Percentiles rank a stretch among this genome's conserved stretches.
These are phyloP conservation scores for Linnemannia hyalina DNA, from an alignment of 192 early-diverging fungal species.

Conservation along the genomic window DNA sequence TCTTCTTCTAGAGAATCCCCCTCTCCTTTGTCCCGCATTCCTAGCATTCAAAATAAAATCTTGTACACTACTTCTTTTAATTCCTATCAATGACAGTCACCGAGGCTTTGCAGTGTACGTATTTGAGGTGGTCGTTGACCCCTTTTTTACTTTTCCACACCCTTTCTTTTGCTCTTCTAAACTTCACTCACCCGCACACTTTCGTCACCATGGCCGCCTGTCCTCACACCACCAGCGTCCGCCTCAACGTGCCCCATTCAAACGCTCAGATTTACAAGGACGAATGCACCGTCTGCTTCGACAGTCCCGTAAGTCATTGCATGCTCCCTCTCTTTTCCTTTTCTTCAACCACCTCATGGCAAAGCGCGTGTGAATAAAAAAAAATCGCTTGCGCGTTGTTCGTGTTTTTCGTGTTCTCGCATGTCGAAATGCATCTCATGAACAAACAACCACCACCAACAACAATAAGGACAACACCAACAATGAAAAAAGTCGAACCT, in stretches of 20 bases:
- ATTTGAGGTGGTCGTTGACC: background rate
- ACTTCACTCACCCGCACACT: background rate
- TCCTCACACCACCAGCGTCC: conserved; percentile 62
- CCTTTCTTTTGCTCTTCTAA: background rate
- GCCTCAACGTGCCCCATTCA: conserved; percentile 57
- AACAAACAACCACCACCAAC: too few relatives aligned
- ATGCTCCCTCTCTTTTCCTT: background rate
- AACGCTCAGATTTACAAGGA: conserved; percentile 85
- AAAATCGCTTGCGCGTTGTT: conserved; percentile 15
- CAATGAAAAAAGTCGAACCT: background rate
- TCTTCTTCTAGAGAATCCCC: conserved; percentile 29
- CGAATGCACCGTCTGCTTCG: conserved; percentile 96
- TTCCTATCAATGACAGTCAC: background rate
- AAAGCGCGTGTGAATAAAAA: conserved; percentile 13
- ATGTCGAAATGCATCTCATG: background rate
- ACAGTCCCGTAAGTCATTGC: conserved; percentile 54
- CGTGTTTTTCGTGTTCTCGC: background rate
- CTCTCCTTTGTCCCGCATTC: background rate
- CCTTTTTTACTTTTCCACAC: background rate
- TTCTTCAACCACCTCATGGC: background rate
- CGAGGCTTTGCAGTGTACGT: background rate
- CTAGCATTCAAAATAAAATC: conserved; percentile 5
- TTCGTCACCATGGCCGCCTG: conserved; percentile 60
- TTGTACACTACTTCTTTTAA: background rate
- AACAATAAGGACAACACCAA: too few relatives aligned